Evolutionary conservation across 2,329 filamentous ascomycete species (phyloP), one percentile per base, ranked within the genome.

Genomic region (Hymenoscyphus fraxineus): DNA sequence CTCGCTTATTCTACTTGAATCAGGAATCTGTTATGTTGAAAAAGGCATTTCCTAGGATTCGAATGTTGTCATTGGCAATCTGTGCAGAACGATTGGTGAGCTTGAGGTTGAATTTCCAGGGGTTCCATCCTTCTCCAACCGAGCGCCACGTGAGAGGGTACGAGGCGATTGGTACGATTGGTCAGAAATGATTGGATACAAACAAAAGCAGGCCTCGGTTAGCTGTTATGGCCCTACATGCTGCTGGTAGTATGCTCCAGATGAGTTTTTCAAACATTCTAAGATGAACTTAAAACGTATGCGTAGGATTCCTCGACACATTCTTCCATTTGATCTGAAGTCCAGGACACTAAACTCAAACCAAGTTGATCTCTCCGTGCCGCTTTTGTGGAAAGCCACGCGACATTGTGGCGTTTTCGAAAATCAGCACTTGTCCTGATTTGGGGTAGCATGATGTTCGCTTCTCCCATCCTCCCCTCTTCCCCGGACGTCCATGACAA

Each of bases 371-470:
- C n/a, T 16, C 4, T 19, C 2, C 6, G 44, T 22, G 44, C 44
- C 44, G 44, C 44, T n/a, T 47, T n/a, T 47, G n/a, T 47, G 27
- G 27, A 27, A 27, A 27, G 27, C 19, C 7, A 19, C 9, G 44
- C 44, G 16, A 22, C 16, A 9, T 47, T 9, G 44, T 51, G 44
- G 27, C 47, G 19, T 22, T 19, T 38, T 12, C 12, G 15, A 51
- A 51, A 22, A 51, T 51, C 19, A 51, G 44, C 44, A 27, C 44
- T 51, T 51, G 19, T 38, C 55, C 55, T 13, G 32, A 35, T n/a
- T 58, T 41, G 35, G 57, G 19, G 31, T 22, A 15, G 31, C 31
- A 38, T 6, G 57, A 40, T 59, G 57, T 59, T 59, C 57, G 57
- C n/a, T 59, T 35, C 19, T 22, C 57, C 13, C 39, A 59, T 32